Evolutionary conservation across 805 yeast species (phyloP), one percentile per base, ranked within the genome.

Genomic region (Candida coquimbonensis): DNA sequence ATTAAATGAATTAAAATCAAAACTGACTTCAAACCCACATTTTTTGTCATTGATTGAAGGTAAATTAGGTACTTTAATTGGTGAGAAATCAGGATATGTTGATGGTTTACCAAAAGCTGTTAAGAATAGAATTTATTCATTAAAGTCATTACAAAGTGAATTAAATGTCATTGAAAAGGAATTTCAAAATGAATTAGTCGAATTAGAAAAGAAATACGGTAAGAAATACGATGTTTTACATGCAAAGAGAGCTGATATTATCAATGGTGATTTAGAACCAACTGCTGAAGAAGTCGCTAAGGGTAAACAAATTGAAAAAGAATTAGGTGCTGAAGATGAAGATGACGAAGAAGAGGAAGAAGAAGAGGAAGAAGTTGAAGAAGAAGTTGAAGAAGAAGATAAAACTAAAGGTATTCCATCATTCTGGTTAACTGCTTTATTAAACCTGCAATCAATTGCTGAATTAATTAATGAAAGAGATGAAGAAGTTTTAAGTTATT

Each of bases 361-460:
- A 25, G 74, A 67, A 17, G 72, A 65, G 5, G 74, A 65, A 1
- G 74, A 66, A 11, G 75, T 65, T 5, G 76, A 67, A 16, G 74
- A 66, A n/a, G 75, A 66, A 31, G 7, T 6, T 21, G 24, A 21
- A 6, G 24, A 17, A 17, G 62, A 60, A 1, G 72, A 64, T 29
- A 70, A 65, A 19, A 67, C 72, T 42, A 73, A 72, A 50, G 99
- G 99, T 52, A 78, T 93, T 54, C 98, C 99, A 47, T 81, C 85
- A 41, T 93, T 93, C 74, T 93, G 99, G 99, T 75, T 91, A 58
- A 93, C 98, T 17, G 95, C 98, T 7, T 72, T 93, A 66, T 91
- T 85, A 65, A 93, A 90, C 68, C 72, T 93, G 56, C 78, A 81
- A 27, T 80, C 86, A 27, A 79, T 90, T 41, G 77, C 88, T 32